Evolutionary conservation across 208 protist species (phyloP).

Genomic region (Trypanosomatidae sp.): DNA sequence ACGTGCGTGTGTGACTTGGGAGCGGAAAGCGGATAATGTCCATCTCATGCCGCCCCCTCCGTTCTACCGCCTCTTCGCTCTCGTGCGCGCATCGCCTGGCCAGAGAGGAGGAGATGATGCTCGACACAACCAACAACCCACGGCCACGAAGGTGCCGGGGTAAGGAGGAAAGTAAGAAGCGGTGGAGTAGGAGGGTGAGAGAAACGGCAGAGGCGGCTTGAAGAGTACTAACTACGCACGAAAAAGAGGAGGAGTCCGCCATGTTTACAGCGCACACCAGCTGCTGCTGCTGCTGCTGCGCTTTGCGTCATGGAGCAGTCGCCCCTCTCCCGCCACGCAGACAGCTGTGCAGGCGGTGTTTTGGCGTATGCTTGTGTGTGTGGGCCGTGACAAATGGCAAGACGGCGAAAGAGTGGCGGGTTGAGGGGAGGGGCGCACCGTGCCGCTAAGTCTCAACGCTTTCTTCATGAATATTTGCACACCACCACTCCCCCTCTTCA

Average conservation of each 20-base stretch:
- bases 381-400: neutral
- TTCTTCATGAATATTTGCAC: neutral
- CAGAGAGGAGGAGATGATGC: neutral
- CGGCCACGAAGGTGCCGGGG: neutral
- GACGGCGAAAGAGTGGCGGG: neutral
- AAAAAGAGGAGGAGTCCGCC: neutral
- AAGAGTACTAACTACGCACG: neutral
- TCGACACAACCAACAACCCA: neutral
- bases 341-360: neutral
- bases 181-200: neutral
- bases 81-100: neutral
- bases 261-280: neutral
- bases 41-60: neutral
- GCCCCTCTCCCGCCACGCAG: neutral
- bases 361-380: neutral
- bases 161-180: neutral
- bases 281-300: neutral
- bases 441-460: neutral
- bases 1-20: neutral
- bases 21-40: neutral
- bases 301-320: neutral
- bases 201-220: neutral
- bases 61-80: neutral
- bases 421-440: neutral
- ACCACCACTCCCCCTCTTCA: neutral